phyloP scores from a whole-genome alignment of 2,329 filamentous ascomycete genomes.

The Monilinia laxa region DNA sequence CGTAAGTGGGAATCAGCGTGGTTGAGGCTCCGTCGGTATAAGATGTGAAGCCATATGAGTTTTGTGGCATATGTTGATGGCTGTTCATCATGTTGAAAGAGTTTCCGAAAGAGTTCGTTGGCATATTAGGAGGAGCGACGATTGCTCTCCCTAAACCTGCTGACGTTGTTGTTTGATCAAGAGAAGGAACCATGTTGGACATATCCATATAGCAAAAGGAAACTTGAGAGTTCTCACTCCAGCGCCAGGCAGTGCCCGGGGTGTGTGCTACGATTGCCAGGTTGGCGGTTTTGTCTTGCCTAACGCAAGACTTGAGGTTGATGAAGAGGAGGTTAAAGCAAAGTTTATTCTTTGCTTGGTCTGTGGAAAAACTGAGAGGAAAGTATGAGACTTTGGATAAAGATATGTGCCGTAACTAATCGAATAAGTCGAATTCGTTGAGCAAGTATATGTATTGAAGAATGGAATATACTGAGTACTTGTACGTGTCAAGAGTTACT shows the following conservation, averaged over 20 bases:
- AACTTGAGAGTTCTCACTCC: slow-evolving; percentile 47
- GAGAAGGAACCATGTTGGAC: slow-evolving; percentile 48
- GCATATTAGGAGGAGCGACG: slow-evolving; percentile 46
- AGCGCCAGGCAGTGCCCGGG: slow-evolving; percentile 53
- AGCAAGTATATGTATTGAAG: background rate
- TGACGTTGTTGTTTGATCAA: slow-evolving; percentile 47
- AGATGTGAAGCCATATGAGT: slow-evolving; percentile 46
- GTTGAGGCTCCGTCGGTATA: slow-evolving; percentile 39
- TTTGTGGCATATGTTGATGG: slow-evolving; percentile 40
- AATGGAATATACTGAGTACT: slow-evolving; percentile 17
- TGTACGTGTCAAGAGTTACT: background rate
- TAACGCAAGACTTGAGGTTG: slow-evolving; percentile 36
- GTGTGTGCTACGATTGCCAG: slow-evolving; percentile 53
- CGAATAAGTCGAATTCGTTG: slow-evolving; percentile 4
- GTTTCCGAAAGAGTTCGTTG: slow-evolving; percentile 44
- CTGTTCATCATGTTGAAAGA: slow-evolving; percentile 45
- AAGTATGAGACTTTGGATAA: background rate
- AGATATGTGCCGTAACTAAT: background rate
- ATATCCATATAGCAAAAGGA: slow-evolving; percentile 46
- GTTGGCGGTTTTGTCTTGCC: slow-evolving; percentile 42
- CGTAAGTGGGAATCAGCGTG: slow-evolving; percentile 36
- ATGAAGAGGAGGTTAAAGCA: background rate
- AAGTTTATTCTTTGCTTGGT: slow-evolving; percentile 4
- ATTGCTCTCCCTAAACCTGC: slow-evolving; percentile 46
- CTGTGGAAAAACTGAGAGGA: background rate